Evolutionary conservation across 2,329 filamentous ascomycete species (phyloP).

Genomic region (Mycosphaerelloides madeirae): DNA sequence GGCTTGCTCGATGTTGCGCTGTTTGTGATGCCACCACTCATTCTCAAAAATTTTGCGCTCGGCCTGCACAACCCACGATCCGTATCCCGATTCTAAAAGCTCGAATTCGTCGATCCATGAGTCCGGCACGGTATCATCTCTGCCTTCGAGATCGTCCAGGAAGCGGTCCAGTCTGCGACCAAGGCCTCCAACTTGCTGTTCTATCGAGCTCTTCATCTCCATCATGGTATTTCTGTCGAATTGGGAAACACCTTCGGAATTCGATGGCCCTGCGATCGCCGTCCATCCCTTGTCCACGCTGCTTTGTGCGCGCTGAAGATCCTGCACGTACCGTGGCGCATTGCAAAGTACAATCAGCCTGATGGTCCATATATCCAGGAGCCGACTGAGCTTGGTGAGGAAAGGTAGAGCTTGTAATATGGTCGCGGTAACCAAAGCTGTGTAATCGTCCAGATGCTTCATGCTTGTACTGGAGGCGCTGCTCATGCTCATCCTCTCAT

Average conservation of each 20-base stretch:
- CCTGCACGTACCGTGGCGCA: conserved; percentile 63
- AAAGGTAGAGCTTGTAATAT: conserved; percentile 84
- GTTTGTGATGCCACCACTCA: conserved; percentile 39
- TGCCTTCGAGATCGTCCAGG: conserved; percentile 80
- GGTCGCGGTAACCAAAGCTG: conserved; percentile 83
- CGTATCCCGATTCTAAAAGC: conserved; percentile 68
- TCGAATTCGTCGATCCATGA: conserved; percentile 86
- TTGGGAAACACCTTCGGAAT: conserved; percentile 12
- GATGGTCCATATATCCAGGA: conserved; percentile 74
- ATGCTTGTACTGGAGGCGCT: conserved; percentile 17
- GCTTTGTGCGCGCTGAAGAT: conserved; percentile 59
- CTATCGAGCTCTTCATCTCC: conserved; percentile 52
- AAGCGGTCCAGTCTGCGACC: conserved; percentile 75
- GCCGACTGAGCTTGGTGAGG: conserved; percentile 64
- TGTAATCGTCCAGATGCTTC: conserved; percentile 71
- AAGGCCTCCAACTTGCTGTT: conserved; percentile 63
- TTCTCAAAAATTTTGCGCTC: conserved; percentile 68
- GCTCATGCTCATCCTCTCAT: conserved; percentile 20
- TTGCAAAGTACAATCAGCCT: conserved; percentile 70
- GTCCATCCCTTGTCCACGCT: conserved; percentile 65
- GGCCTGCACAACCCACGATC: conserved; percentile 73
- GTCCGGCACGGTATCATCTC: conserved; percentile 77
- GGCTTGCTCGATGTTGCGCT: neutral
- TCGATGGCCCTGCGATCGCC: conserved; percentile 42
- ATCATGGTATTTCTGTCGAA: conserved; percentile 23